Evolutionary conservation across 768 basidiomycete species (phyloP).

Genomic region (Lentinus tigrinus): DNA sequence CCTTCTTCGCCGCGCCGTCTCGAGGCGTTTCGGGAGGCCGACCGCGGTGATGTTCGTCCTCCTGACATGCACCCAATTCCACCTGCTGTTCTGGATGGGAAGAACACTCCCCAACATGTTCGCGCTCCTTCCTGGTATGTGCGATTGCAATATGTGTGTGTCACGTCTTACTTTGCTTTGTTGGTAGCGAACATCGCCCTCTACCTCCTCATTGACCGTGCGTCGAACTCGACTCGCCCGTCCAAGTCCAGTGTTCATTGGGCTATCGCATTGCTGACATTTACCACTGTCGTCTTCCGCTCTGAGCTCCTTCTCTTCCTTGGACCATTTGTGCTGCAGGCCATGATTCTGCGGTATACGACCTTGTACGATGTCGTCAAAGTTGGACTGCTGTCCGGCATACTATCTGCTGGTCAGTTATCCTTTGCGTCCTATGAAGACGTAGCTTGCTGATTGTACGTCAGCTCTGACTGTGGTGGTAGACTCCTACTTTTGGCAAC

Average conservation of each 20-base stretch:
- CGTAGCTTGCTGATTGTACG: too few species aligned
- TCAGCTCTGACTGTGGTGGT: constrained; percentile 60
- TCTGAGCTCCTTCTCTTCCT: constrained; percentile 76
- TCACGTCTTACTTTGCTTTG: neutral
- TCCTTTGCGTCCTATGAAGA: too few species aligned
- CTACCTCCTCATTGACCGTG: constrained; percentile 45
- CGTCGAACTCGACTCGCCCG: constrained; percentile 39
- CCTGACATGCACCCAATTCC: constrained; percentile 83
- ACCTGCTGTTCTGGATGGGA: constrained; percentile 91
- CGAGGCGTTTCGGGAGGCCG: constrained; percentile 58
- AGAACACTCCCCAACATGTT: constrained; percentile 95
- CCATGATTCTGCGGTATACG: constrained; percentile 42
- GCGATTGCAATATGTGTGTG: neutral
- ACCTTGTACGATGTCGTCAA: constrained; percentile 43
- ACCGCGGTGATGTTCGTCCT: constrained; percentile 61
- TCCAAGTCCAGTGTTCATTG: constrained; percentile 33
- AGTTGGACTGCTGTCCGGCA: constrained; percentile 49
- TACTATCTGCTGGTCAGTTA: constrained; percentile 52
- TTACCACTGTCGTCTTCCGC: constrained; percentile 70
- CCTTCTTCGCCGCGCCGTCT: constrained; percentile 61
- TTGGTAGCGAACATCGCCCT: constrained; percentile 57
- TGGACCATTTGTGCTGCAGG: constrained; percentile 56
- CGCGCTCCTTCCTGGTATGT: constrained; percentile 73
- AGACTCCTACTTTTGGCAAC: constrained; percentile 87
- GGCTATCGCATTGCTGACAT: constrained; percentile 62